Base-by-base conservation (phyloP, 108 stramenopile genomes). In the Stephanodiscus minutulus region DNA sequence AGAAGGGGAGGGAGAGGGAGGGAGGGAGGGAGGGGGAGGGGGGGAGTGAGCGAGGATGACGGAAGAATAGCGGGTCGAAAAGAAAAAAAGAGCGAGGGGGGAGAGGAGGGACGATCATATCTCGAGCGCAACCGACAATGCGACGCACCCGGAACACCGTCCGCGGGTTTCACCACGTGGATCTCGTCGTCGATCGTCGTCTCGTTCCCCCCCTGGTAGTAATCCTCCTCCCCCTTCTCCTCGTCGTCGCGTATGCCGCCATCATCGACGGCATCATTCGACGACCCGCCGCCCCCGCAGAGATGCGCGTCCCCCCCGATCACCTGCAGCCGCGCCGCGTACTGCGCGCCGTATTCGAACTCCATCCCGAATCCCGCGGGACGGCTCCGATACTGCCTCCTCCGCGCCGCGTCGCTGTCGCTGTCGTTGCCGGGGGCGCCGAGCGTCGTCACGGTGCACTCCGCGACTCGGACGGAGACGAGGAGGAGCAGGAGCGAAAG, bases 291-390 rank as follows among this genome's bases (percentile, higher is more conserved):
- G 33, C 61, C 53, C 1, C 64, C 43, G 24, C 77, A 79, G 39
- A 79, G 43, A 27, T 67, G 52, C 36, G 36, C 24, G 46, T 79
- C 77, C 8, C 52, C 72, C 6, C 36, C 31, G 4, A 78, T 49
- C 10, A n/a, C 12, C 22, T 79, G 77, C 25, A 79, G 11, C 28
- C 37, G 1, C 4, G 77, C 77, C 15, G 48, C 73, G 44, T 79
- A 79, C 29, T 73, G 72, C 35, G 60, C 18, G 5, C 72, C 72
- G 33, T 68, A 74, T 47, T 73, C 77, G 21, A 79, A 79, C 0
- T 33, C 11, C 29, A 50, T 33, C 0, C 77, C 77, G 55, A 79
- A 79, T 11, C 50, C 27, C 3, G 77, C 77, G 10, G 77, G 72
- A 27, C 67, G 72, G 48, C 66, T 68, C 31, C 49, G 59, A n/a